Percentiles rank a stretch among this genome's conserved stretches.
Conservation (phyloP, 1,284 basidiomycete genomes). For the Paramarasmius palmivorus region DNA sequence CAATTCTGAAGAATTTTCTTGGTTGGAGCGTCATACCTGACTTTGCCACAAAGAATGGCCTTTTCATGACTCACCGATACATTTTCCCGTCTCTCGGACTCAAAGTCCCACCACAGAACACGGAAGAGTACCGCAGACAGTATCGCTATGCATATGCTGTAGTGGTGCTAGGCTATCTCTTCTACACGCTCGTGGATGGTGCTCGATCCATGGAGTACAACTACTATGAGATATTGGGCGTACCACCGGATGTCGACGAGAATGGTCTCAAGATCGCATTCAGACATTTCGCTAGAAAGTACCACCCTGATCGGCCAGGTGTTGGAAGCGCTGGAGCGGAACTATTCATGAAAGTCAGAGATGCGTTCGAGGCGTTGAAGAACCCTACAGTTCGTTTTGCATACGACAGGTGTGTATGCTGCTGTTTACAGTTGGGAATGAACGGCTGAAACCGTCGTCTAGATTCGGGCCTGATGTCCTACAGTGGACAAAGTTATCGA, state of each 20-base stretch:
- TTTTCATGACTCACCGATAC: conserved; percentile 4
- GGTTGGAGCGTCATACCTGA: conserved; percentile 1
- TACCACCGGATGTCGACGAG: conserved; percentile 62
- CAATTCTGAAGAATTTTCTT: not conserved
- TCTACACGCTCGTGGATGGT: conserved; percentile 62
- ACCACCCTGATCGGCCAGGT: conserved; percentile 75
- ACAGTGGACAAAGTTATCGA: conserved; percentile 66
- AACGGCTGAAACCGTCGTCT: not conserved
- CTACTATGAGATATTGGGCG: conserved; percentile 76
- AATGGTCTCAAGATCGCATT: conserved; percentile 71
- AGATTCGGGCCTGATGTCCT: conserved; percentile 78
- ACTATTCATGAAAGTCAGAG: conserved; percentile 72
- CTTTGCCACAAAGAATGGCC: conserved; percentile 2
- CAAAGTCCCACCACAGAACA: not conserved
- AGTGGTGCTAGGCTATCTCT: conserved; percentile 70
- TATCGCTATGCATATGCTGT: conserved; percentile 65
- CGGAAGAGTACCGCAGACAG: conserved; percentile 48
- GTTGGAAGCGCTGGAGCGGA: conserved; percentile 64
- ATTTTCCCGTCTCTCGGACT: not conserved
- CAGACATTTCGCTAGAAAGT: conserved; percentile 67
- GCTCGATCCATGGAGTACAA: conserved; percentile 60
- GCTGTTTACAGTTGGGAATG: conserved; percentile 4
- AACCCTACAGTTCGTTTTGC: conserved; percentile 82
- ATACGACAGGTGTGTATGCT: conserved; percentile 68
- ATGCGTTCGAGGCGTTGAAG: conserved; percentile 80